Evolutionary conservation across 2,329 filamentous ascomycete species (phyloP), one percentile per base, ranked within the genome.

Genomic region (Rutstroemia sydowiana): DNA sequence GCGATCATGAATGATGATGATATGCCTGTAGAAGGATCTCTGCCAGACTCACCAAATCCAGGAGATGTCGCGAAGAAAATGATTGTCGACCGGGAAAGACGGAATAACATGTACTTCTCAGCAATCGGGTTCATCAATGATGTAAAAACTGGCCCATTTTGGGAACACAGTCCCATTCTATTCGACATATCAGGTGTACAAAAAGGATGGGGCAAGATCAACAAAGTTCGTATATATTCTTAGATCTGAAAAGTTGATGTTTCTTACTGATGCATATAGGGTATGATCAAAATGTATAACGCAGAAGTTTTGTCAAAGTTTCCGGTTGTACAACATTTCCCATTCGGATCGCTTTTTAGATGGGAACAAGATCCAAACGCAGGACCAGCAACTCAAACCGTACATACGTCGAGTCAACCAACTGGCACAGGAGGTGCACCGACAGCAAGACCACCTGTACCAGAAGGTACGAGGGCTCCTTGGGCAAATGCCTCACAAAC

Each of bases 201-300:
- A 59, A 84, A 85, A 52, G 88, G 93, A n/a, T 98, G 93, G 93
- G 93, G 87, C 32, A 98, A 98, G 74, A 95, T 98, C 64, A 97
- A 98, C 70, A 91, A 91, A 74, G 79, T 79, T 50, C 36, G 52
- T 54, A 45, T 26, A 11, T 18, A 3, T n/a, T 5, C 11, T n/a
- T 21, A 40, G 8, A 18, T 16, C 14, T n/a, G 7, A 8, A 11
- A 28, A 11, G n/a, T n/a, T 13, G n/a, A n/a, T 16, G 34, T n/a
- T n/a, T 36, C n/a, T 16, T 18, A 34, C 31, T 50, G 31, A 50
- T 20, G 3, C 5, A n/a, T 28, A 26, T 23, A n/a, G 84, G 93
- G 93, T 47, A 97, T 98, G 93, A 82, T 98, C 63, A 98, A 97
- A 71, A 98, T 98, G 93, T 98, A 92, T 72, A 90, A 95, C 60